These are phyloP conservation scores for Calonectria fujianensis DNA, from an alignment of 2,329 filamentous ascomycete species.

Conservation along the genomic window DNA sequence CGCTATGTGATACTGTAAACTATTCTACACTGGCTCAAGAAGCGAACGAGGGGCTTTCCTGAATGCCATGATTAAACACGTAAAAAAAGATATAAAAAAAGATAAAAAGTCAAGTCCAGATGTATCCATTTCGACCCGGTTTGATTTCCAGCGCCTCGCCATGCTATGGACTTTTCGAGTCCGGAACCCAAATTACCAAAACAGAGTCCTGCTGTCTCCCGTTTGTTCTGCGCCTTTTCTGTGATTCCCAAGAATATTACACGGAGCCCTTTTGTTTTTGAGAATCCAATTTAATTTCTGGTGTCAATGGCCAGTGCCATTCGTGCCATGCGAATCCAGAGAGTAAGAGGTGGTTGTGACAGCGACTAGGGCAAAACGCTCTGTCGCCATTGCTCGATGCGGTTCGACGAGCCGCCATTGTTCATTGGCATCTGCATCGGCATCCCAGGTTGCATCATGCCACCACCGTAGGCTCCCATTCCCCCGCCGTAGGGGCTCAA, in stretches of 20 bases:
- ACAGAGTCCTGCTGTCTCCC: slow-evolving; percentile 28
- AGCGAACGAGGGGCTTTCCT: slow-evolving; percentile 17
- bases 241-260: slow-evolving; percentile 39
- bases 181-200: slow-evolving; percentile 39
- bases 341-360: not conserved
- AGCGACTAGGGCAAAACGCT: slow-evolving; percentile 59
- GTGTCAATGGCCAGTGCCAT: not conserved
- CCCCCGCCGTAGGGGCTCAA: slow-evolving; percentile 50
- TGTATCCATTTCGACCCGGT: slow-evolving; percentile 42
- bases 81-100: slow-evolving; percentile 17
- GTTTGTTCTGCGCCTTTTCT: slow-evolving; percentile 38
- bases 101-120: slow-evolving; percentile 13
- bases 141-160: slow-evolving; percentile 52
- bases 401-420: slow-evolving; percentile 56
- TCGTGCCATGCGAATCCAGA: slow-evolving; percentile 10
- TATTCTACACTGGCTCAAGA: slow-evolving; percentile 35
- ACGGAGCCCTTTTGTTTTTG: slow-evolving; percentile 6
- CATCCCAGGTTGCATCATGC: slow-evolving; percentile 55
- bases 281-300: slow-evolving; percentile 25
- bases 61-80: slow-evolving; percentile 39
- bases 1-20: slow-evolving; percentile 29
- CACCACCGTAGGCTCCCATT: slow-evolving; percentile 56
- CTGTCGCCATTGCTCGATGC: slow-evolving; percentile 66
- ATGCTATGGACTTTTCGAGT: slow-evolving; percentile 49
- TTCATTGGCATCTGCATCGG: slow-evolving; percentile 56